phyloP scores from a whole-genome alignment of 1,284 basidiomycete species.

The Trametes polyzona region DNA sequence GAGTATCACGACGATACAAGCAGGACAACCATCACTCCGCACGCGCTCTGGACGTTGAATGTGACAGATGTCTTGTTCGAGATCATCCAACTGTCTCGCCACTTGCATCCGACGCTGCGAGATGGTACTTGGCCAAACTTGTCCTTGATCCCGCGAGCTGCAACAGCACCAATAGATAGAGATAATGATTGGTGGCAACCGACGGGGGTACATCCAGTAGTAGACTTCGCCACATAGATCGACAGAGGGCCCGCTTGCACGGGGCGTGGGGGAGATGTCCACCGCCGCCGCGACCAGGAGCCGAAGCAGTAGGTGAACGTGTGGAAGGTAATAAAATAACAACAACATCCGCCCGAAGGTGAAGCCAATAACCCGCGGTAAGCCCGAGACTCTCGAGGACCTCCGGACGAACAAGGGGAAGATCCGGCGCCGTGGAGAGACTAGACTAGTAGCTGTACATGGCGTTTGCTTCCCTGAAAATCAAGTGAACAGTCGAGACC shows the following conservation, averaged over 20 bases:
- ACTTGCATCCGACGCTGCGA: too few relatives aligned
- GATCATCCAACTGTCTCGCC: too few relatives aligned
- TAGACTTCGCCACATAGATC: conserved; percentile 19
- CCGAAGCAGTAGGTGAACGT: conserved; percentile 9
- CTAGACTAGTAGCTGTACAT: conserved; percentile 27
- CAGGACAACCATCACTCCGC: too few relatives aligned
- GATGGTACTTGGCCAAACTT: too few relatives aligned
- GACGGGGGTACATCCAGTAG: conserved; percentile 14
- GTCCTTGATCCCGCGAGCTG: too few relatives aligned
- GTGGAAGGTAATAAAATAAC: conserved; percentile 21
- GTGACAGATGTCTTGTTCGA: too few relatives aligned
- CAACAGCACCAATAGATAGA: conserved; percentile 20
- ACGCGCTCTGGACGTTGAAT: too few relatives aligned
- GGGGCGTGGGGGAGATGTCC: not conserved
- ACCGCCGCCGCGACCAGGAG: conserved; percentile 22
- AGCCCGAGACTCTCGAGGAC: conserved; percentile 22
- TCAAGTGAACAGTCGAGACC: not conserved
- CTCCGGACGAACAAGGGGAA: conserved; percentile 18
- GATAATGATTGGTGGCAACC: conserved; percentile 26
- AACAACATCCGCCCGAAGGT: conserved; percentile 19
- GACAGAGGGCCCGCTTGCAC: conserved; percentile 24
- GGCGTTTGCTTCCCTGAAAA: conserved; percentile 25
- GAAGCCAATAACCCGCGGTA: conserved; percentile 20
- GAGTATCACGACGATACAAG: too few relatives aligned
- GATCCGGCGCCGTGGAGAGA: conserved; percentile 25